Conservation (phyloP, 2,329 filamentous ascomycete genomes). For the Emergomyces orientalis region DNA sequence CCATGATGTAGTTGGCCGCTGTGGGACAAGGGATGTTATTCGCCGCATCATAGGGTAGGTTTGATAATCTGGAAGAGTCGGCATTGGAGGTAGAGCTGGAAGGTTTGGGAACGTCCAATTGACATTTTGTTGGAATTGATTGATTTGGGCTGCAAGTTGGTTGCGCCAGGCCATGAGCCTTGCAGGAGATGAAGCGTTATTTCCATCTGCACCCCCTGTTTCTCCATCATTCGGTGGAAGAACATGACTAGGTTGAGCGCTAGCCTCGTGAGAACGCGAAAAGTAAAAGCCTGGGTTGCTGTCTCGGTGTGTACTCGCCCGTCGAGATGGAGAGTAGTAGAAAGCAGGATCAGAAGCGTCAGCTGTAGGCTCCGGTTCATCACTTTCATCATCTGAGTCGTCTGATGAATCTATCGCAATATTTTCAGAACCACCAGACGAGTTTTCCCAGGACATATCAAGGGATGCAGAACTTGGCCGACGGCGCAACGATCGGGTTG, state of each 20-base stretch:
- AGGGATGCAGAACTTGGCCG: slow-evolving; percentile 53
- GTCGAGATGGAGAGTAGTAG: slow-evolving; percentile 26
- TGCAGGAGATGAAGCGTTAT: slow-evolving; percentile 46
- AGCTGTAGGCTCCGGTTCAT: slow-evolving; percentile 24
- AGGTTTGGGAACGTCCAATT: slow-evolving; percentile 57
- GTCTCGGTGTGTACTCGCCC: slow-evolving; percentile 31
- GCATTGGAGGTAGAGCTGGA: slow-evolving; percentile 50
- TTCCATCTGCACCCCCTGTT: slow-evolving; percentile 21
- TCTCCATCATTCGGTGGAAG: slow-evolving; percentile 21
- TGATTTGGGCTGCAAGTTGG: slow-evolving; percentile 62
- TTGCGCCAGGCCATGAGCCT: slow-evolving; percentile 63
- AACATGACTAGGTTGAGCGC: slow-evolving; percentile 14
- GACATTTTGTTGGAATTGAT: slow-evolving; percentile 66
- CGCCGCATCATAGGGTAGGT: slow-evolving; percentile 62
- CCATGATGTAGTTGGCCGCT: slow-evolving; percentile 46
- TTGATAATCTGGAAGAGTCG: slow-evolving; percentile 62
- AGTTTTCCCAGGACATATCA: slow-evolving; percentile 56
- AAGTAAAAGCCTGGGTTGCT: slow-evolving; percentile 18
- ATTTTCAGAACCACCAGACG: slow-evolving; percentile 38
- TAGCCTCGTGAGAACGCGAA: slow-evolving; percentile 14
- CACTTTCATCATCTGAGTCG: slow-evolving; percentile 24
- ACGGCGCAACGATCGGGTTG: slow-evolving; percentile 42
- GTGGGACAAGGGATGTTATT: slow-evolving; percentile 64
- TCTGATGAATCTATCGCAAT: slow-evolving; percentile 29
- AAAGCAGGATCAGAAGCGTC: slow-evolving; percentile 17